A percentile compares a stretch with the other conserved stretches of the same genome.
Evolutionary conservation across 2,329 filamentous ascomycete species (phyloP).

Genomic region (Fusarium sp.): DNA sequence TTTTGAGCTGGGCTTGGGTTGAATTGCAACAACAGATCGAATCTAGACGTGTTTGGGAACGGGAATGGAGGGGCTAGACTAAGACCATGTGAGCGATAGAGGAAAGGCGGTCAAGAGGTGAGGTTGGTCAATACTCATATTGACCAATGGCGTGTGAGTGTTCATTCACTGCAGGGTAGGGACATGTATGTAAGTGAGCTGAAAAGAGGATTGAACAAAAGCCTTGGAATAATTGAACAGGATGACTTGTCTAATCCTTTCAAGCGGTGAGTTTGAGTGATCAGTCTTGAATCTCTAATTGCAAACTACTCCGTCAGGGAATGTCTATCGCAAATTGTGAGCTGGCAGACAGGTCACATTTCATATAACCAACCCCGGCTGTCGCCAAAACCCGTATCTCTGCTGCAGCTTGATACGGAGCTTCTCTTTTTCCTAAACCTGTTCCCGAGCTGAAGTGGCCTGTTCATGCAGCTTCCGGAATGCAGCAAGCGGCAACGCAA

Average conservation of each 20-base stretch:
- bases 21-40: constrained; percentile 28
- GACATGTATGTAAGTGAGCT: background rate
- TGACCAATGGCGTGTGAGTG: constrained; percentile 15
- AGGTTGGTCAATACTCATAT: constrained; percentile 2
- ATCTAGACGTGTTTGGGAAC: constrained; percentile 22
- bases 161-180: constrained; percentile 27
- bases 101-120: constrained; percentile 40
- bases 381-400: constrained; percentile 12
- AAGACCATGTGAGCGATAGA: constrained; percentile 29
- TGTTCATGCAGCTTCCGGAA: constrained; percentile 37
- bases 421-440: background rate
- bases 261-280: constrained; percentile 13
- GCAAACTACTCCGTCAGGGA: constrained; percentile 2
- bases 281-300: constrained; percentile 17
- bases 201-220: background rate
- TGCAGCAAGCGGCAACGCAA: constrained; percentile 10
- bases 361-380: constrained; percentile 9
- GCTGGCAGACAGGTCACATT: constrained; percentile 1
- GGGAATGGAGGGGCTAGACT: constrained; percentile 19
- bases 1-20: constrained; percentile 21
- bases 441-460: constrained; percentile 29
- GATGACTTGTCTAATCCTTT: constrained; percentile 11
- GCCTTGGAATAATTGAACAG: background rate
- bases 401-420: constrained; percentile 20
- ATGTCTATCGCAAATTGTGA: constrained; percentile 4